Evolutionary conservation across 73 alveolate species (phyloP), one percentile per base, ranked within the genome.

Genomic region (Uronychia binucleata): DNA sequence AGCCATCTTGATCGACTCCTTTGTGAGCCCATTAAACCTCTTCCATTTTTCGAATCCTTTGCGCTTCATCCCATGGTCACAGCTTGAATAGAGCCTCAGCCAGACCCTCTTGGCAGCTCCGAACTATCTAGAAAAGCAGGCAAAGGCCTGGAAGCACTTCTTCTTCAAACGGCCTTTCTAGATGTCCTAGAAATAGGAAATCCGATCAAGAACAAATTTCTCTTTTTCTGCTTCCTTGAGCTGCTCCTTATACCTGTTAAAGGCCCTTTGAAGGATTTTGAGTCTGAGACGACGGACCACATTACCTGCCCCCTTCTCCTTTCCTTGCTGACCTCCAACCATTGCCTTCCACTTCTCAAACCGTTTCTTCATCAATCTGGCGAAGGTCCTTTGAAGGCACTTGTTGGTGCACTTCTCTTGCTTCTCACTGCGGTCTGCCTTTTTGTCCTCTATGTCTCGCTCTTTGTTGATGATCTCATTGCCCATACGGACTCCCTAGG

Each of bases 331-430:
- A 75, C 19, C 5, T 1, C 5, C 8, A 1, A 28, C 81, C 8
- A 5, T 28, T 28, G 25, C 46, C 32, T 75, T 75, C 81, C 81
- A 75, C 5, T 75, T 26, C 27, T 28, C 19, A 58, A 75, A 75
- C 58, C 81, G 1, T 26, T 75, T 75, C 81, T 75, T 75, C 58
- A 75, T 13, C 5, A 75, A 30, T 30, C 81, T 75, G 5, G 67
- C 67, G 19, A 46, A 46, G 67, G 67, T 46, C 19, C 19, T 46
- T 46, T 5, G 19, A 11, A 46, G 5, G 67, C 5, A 11, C 67
- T 46, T 46, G 5, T 5, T 11, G 19, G 67, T 46, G 67, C 19
- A 11, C n/a, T 46, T 46, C n/a, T 11, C 67, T 46, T 46, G 67
- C 19, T 19, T 5, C 19, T 46, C 67, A 46, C n/a, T 11, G 5